These are phyloP conservation scores for Aspergillus bridgeri DNA, from an alignment of 495 filamentous ascomycete species.

Conservation along the genomic window DNA sequence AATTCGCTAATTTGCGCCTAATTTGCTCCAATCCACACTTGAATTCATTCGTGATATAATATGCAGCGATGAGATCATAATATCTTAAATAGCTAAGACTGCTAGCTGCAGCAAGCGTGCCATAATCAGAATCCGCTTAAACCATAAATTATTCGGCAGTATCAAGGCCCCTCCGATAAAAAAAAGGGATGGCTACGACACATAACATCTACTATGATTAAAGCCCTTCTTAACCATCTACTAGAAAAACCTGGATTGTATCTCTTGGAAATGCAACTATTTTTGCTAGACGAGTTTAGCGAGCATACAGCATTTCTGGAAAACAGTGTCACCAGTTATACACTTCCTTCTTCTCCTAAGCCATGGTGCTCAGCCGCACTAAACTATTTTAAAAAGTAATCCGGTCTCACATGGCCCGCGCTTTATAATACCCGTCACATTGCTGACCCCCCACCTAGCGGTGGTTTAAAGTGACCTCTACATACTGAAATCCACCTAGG, in stretches of 20 bases:
- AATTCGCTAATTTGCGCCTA: conserved; percentile 38
- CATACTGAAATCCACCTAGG: too few species aligned
- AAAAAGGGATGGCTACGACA: conserved; percentile 12
- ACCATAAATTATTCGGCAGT: conserved; percentile 23
- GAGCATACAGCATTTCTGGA: background rate
- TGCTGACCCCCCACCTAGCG: too few species aligned
- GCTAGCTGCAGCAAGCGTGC: conserved; percentile 25
- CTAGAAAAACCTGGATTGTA: conserved; percentile 9
- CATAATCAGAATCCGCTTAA: conserved; percentile 17
- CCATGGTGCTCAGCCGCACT: background rate
- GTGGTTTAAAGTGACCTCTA: too few species aligned
- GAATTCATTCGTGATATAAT: conserved; percentile 25
- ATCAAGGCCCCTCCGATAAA: conserved; percentile 22
- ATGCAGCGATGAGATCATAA: conserved; percentile 14
- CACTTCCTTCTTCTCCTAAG: background rate
- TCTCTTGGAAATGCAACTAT: too few species aligned
- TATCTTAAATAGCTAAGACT: conserved; percentile 19
- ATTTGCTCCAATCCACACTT: conserved; percentile 9
- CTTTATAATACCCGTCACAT: background rate
- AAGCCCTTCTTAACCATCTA: conserved; percentile 17
- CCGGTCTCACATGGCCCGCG: background rate
- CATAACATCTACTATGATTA: conserved; percentile 20
- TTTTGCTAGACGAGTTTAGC: too few species aligned
- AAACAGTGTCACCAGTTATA: background rate
- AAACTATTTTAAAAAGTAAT: background rate